Base-by-base conservation (phyloP, 2,329 filamentous ascomycete species). In the Xylaria polymorpha region DNA sequence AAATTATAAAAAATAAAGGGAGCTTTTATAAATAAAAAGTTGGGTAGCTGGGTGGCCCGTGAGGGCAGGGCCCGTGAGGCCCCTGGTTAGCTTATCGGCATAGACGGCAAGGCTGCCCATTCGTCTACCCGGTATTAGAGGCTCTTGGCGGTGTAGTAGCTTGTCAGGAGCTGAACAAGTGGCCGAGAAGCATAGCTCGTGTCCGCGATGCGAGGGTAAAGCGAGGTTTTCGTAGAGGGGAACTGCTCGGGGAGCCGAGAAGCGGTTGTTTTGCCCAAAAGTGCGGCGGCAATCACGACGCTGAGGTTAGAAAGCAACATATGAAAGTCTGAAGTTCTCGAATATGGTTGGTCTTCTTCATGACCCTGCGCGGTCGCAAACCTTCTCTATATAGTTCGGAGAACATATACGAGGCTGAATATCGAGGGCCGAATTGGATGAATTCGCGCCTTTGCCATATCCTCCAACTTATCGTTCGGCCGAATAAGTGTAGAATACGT, bases 141-240 rank as follows among this genome's bases (percentile, higher is more conserved):
- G 44, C n/a, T 46, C 22, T 46, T 46, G 44, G 44, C 20, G n/a
- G 44, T 46, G n/a, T 20, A 46, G 20, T 46, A 46, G 44, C 44
- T 9, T 46, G 44, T 22, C 44, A 46, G 3, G 44, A 46, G 44
- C 12, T 46, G 44, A 22, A 46, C 44, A 46, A 46, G 44, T 46
- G 22, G 44, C 44, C 4, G 44, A 22, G 44, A 46, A 22, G 44
- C 44, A 46, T 46, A n/a, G n/a, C 44, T 46, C 2, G 44, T 46
- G n/a, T 46, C 44, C 10, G 44, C 44, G 44, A 46, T 46, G 44
- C 44, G 44, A 20, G 44, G 44, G 22, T 46, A 46, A 46, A 46
- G 44, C 44, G 44, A 46, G n/a, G 10, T 5, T 20, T 46, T 20
- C 8, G 44, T 46, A 8, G n/a, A n/a, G 44, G 20, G 3, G n/a